Percentiles rank a stretch among this genome's conserved stretches.
These are phyloP conservation scores for Entomortierella chlamydospora DNA, from an alignment of 192 early-diverging fungal species.

Conservation along the genomic window DNA sequence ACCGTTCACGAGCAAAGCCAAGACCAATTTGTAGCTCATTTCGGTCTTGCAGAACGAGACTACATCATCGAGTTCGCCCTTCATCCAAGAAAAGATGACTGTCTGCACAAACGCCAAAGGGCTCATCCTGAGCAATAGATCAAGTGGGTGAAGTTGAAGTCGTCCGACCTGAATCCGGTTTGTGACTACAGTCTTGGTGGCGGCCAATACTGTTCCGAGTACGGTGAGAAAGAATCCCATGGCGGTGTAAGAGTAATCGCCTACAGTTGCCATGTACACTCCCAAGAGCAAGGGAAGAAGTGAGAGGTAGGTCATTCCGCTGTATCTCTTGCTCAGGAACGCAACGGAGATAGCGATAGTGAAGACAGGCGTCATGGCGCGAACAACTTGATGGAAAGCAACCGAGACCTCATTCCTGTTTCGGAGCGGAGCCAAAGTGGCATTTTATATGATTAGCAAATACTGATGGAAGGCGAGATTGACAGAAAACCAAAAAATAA, in stretches of 20 bases:
- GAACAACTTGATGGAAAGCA: constrained; percentile 84
- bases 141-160: constrained; percentile 83
- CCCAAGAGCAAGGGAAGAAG: constrained; percentile 78
- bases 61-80: constrained; percentile 71
- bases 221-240: constrained; percentile 84
- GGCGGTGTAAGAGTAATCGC: constrained; percentile 81
- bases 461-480: background rate
- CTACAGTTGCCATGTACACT: constrained; percentile 85
- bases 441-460: background rate
- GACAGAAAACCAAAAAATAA: background rate
- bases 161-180: constrained; percentile 83
- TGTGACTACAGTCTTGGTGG: constrained; percentile 86
- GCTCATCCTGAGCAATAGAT: constrained; percentile 83
- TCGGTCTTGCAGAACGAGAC: constrained; percentile 55
- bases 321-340: constrained; percentile 67
- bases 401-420: constrained; percentile 56
- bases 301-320: constrained; percentile 68
- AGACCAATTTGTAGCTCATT: constrained; percentile 55
- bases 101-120: constrained; percentile 83
- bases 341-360: constrained; percentile 76
- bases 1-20: constrained; percentile 80
- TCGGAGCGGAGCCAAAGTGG: background rate
- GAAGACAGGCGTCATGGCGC: constrained; percentile 86
- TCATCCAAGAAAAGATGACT: constrained; percentile 67
- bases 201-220: constrained; percentile 80